Base-by-base conservation (phyloP, 1,139 yeast species). In the Yamadazyma kanchanaburiensis region DNA sequence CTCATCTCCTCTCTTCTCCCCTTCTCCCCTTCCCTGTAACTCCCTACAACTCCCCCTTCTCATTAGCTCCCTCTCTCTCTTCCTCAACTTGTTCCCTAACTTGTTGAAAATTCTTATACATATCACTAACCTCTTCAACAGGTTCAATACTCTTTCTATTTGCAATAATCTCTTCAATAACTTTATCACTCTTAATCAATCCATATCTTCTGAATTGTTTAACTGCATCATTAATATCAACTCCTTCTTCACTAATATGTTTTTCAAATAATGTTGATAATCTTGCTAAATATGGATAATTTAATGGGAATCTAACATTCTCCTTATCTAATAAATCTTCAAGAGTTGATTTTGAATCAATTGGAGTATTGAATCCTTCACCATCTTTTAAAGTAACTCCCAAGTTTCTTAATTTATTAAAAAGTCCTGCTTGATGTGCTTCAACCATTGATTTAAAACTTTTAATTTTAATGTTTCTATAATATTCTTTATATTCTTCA, bases 331-430 rank as follows among this genome's bases (percentile, higher is more conserved):
- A 42, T 30, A 58, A 46, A 23, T 62, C 65, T 31, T 54, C 44
- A 30, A 56, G 35, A 26, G 53, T 45, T 25, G 50, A 40, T 37
- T 57, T 51, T 25, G 46, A 26, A 25, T 49, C 53, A 32, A 79
- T 46, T 9, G 83, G 82, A 15, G 88, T 77, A 45, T 74, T 73
- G 58, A 66, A 91, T 21, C 97, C 97, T 64, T 91, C 97, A 32
- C 94, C 95, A 9, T 63, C 60, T 16, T 72, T 72, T 42, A 91
- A 72, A 15, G 57, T 57, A 19, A 79, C 65, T 19, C 94, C 94
- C 45, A 83, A 75, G 26, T 66, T 59, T 41, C 65, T 69, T 43
- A 88, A 69, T 30, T 59, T 64, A 19, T 70, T 74, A 45, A 88
- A 76, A 30, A 79, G 55, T 12, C 96, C 96, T 13, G 74, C 66